Base-by-base conservation (phyloP, 305 asterid species). In the Fraxinus floribunda region DNA sequence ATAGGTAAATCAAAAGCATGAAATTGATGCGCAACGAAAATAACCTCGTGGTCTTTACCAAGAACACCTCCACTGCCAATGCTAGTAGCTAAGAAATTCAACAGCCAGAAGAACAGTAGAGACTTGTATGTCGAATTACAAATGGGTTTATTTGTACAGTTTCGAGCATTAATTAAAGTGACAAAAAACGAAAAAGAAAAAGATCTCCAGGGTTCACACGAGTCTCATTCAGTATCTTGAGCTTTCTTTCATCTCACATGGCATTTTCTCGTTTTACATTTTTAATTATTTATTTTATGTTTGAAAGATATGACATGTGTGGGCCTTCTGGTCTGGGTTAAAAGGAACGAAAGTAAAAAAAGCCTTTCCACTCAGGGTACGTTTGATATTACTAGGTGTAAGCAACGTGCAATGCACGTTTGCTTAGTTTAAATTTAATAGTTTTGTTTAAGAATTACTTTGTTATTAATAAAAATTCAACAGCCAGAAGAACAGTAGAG, bases 191-290 rank as follows among this genome's bases (percentile, higher is more conserved):
- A 3, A 49, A 49, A 49, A 7, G 34, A 6, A 15, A 79, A 60
- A 83, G 75, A 78, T 78, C 76, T 73, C 52, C 87, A 76, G 78
- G 78, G 84, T 78, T 86, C 87, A 84, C 86, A 81, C 26, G 89
- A 81, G 87, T 84, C 89, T 39, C 84, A 86, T 64, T 83, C 84
- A 85, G 46, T 73, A 75, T 78, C 80, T 84, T 72, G 83, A 26
- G 75, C 38, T 26, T 0, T 8, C 7, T 24, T 64, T 64, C 35
- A 64, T 64, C 72, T 68, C 36, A 29, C 75, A 29, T 68, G 75
- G 39, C 39, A 68, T 22, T 64, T 62, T 62, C 72, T 20, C 3
- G 34, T 22, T 60, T n/a, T 44, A 44, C 16, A 44, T 11, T 44
- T 44, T 38, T 38, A 38, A 38, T 38, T 38, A 38, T 44, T 44